Percentiles rank a stretch among this genome's conserved stretches.
phyloP scores from a whole-genome alignment of 2,329 filamentous ascomycete species.

The Trichoderma arundinaceum region DNA sequence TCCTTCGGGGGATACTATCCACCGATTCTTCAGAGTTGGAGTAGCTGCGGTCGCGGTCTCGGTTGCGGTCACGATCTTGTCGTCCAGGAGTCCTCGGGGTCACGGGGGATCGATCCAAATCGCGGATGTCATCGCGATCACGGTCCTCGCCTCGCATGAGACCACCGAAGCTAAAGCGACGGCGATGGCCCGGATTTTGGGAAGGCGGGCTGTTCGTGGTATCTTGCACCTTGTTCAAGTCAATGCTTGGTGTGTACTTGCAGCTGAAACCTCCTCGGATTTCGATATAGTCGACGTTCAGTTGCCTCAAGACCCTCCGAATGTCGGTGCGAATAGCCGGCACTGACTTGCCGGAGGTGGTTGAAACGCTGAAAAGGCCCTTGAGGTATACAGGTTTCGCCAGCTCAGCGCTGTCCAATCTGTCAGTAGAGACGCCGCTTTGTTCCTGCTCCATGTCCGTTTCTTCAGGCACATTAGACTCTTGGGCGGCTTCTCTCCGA shows the following conservation, averaged over 20 bases:
- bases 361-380: constrained; percentile 95
- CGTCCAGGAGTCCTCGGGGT: constrained; percentile 53
- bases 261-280: constrained; percentile 95
- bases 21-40: constrained; percentile 88
- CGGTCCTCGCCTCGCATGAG: constrained; percentile 62
- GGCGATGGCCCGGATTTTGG: constrained; percentile 65
- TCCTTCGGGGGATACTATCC: constrained; percentile 68
- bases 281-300: constrained; percentile 89
- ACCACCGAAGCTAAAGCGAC: constrained; percentile 84
- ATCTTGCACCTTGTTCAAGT: constrained; percentile 75
- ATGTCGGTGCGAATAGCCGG: constrained; percentile 86
- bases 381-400: constrained; percentile 96
- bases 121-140: constrained; percentile 73
- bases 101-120: constrained; percentile 54
- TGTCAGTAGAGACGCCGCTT: constrained; percentile 65
- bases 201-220: constrained; percentile 63
- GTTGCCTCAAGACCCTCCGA: constrained; percentile 83
- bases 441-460: constrained; percentile 78
- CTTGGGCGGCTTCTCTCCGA: constrained; percentile 71
- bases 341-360: constrained; percentile 90
- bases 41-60: constrained; percentile 73
- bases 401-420: constrained; percentile 72
- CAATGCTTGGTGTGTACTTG: constrained; percentile 86
- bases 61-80: constrained; percentile 48
- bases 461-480: constrained; percentile 86